Evolutionary conservation across 2,329 filamentous ascomycete genomes (phyloP), one percentile per base, ranked within the genome.

Genomic region (Colletotrichum sp.): DNA sequence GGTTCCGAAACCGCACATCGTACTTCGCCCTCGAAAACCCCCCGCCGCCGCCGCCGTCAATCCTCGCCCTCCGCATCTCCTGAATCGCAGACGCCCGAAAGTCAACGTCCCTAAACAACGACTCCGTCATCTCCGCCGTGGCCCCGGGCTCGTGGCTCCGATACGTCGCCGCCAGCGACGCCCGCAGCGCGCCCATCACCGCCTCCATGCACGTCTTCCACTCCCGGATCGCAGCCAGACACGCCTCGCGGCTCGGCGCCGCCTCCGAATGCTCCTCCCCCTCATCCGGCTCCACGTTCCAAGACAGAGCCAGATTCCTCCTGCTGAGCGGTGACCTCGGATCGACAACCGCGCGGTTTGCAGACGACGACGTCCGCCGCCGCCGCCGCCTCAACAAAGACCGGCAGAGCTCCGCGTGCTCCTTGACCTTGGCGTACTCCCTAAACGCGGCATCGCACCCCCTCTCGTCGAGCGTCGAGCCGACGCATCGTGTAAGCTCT

Each of bases 1-100:
- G 89, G 70, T 88, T 87, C 30, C 85, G 82, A 63, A 89, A 89
- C 2, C 88, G 85, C 57, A 88, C 85, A 75, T 87, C 87, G 72
- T 88, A 89, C 79, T 84, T 74, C 58, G 84, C 67, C 34, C 67
- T 83, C 79, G 88, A 86, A 82, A 86, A 72, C 3, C 87, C 84
- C 2, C 36, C 3, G 87, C 84, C 6, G 84, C 84, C 66, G 87
- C 85, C 9, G 87, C 84, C 82, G 36, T 84, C 85, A 16, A 88
- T 82, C 74, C 86, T 87, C 5, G 84, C 83, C 71, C 87, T 87
- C 75, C 87, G 84, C 87, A 89, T 89, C 61, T 85, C 83, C 61
- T 84, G 80, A 6, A 90, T 87, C 1, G 86, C 82, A 21, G 85
- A 83, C 26, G 81, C 84, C 9, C 88, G 85, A n/a, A 86, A 85